A percentile compares a stretch with the other conserved stretches of the same genome.
Evolutionary conservation across 2,329 filamentous ascomycete genomes (phyloP).

Genomic region (Aureobasidium melanogenum): DNA sequence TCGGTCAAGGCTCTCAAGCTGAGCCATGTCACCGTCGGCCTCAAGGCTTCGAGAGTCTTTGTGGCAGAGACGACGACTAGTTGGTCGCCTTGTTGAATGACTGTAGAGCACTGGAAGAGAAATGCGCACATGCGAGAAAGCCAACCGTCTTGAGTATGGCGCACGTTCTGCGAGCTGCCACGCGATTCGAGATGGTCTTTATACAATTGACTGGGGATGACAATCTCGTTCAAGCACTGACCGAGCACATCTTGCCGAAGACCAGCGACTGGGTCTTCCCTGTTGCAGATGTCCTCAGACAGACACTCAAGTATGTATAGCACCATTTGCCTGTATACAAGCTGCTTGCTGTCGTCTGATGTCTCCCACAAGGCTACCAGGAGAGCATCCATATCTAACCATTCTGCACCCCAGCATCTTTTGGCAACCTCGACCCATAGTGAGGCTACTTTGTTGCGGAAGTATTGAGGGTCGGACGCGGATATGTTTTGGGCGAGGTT

Average conservation of each 20-base stretch:
- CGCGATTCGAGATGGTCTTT: slow-evolving; percentile 58
- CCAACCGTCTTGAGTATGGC: slow-evolving; percentile 80
- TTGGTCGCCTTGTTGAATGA: slow-evolving; percentile 36
- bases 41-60: slow-evolving; percentile 67
- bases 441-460: slow-evolving; percentile 89
- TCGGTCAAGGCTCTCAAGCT: slow-evolving; percentile 72
- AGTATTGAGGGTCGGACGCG: slow-evolving; percentile 65
- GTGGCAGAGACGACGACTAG: slow-evolving; percentile 62
- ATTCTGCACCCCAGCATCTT: slow-evolving; percentile 78
- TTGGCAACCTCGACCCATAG: slow-evolving; percentile 94
- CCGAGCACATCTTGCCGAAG: slow-evolving; percentile 77
- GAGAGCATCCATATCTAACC: slow-evolving; percentile 87
- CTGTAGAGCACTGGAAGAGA: slow-evolving; percentile 3
- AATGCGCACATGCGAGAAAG: slow-evolving; percentile 46
- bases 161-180: slow-evolving; percentile 58
- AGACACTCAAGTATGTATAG: slow-evolving; percentile 82
- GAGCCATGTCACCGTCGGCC: slow-evolving; percentile 77
- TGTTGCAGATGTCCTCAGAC: slow-evolving; percentile 87
- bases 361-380: slow-evolving; percentile 70
- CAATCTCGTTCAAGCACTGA: slow-evolving; percentile 86
- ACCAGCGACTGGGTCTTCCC: slow-evolving; percentile 78
- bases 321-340: slow-evolving; percentile 74
- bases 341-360: slow-evolving; percentile 22
- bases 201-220: slow-evolving; percentile 70
- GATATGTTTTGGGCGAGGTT: slow-evolving; percentile 65